Percentiles rank a stretch among this genome's conserved stretches.
phyloP scores from a whole-genome alignment of 2,329 filamentous ascomycete genomes.

The Diplodia mutila region DNA sequence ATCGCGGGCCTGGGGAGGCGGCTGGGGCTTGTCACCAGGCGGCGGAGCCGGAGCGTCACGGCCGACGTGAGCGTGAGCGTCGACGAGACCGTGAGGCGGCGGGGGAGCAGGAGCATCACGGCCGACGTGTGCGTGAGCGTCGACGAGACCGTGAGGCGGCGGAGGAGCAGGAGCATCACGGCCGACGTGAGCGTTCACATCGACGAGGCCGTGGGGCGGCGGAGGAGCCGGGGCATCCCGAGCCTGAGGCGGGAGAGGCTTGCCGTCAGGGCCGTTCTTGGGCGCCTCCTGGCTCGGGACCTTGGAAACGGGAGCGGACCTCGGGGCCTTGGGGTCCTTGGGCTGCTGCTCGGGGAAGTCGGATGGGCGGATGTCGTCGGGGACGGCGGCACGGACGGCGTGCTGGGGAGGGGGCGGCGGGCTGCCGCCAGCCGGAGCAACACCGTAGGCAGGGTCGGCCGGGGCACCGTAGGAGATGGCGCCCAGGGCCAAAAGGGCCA shows the following conservation, averaged over 20 bases:
- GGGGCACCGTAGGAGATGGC: constrained; percentile 22
- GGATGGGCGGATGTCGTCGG: constrained; percentile 5
- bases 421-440: not conserved
- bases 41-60: not conserved
- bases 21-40: not conserved
- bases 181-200: too few relatives aligned
- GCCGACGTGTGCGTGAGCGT: not conserved
- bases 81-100: constrained; percentile 2
- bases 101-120: not conserved
- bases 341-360: constrained; percentile 5
- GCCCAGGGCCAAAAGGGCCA: constrained; percentile 23
- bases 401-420: not conserved
- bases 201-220: not conserved
- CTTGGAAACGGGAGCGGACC: not conserved
- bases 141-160: constrained; percentile 1
- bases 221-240: not conserved
- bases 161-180: too few relatives aligned
- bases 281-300: not conserved
- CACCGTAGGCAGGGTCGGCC: not conserved
- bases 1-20: not conserved
- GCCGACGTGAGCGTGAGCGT: not conserved
- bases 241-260: not conserved
- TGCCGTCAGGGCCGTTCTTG: not conserved
- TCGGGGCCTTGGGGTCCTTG: constrained; percentile 2
- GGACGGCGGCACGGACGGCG: not conserved